A percentile compares a stretch with the other conserved stretches of the same genome.
Evolutionary conservation across 257 asterid species (phyloP).

Genomic region (Echites panduratus): DNA sequence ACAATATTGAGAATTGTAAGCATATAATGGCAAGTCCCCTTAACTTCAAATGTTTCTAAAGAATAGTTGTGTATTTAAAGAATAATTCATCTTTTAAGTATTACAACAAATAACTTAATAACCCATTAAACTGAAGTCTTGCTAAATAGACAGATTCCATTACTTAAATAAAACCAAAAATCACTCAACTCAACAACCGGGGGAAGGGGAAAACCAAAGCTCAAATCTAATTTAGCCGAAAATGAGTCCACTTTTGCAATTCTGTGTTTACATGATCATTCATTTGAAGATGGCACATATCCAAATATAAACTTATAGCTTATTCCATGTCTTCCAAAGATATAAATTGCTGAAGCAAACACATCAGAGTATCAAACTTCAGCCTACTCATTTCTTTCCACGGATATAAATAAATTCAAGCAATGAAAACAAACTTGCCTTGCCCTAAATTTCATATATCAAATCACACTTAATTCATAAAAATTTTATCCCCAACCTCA

Average conservation of each 20-base stretch:
- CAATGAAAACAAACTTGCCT: neutral
- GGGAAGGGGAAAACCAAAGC: no score
- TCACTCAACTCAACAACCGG: neutral
- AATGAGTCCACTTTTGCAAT: neutral
- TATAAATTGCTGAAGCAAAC: neutral
- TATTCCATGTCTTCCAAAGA: neutral
- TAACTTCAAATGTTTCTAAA: no score
- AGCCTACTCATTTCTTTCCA: neutral
- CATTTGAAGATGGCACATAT: neutral
- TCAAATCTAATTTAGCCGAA: neutral
- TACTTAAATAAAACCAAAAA: neutral
- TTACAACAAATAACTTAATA: no score
- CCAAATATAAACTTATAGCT: neutral
- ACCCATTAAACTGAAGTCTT: neutral
- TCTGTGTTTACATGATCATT: neutral
- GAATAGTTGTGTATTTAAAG: no score
- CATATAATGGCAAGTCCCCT: no score
- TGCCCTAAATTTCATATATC: neutral
- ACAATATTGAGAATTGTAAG: no score
- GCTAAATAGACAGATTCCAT: neutral
- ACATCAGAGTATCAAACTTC: neutral
- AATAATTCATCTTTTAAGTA: no score
- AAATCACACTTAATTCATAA: neutral
- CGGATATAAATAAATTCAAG: neutral
- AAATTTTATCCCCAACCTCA: neutral